Conservation (phyloP, 345 rosid species). For the Populus deltoides region DNA sequence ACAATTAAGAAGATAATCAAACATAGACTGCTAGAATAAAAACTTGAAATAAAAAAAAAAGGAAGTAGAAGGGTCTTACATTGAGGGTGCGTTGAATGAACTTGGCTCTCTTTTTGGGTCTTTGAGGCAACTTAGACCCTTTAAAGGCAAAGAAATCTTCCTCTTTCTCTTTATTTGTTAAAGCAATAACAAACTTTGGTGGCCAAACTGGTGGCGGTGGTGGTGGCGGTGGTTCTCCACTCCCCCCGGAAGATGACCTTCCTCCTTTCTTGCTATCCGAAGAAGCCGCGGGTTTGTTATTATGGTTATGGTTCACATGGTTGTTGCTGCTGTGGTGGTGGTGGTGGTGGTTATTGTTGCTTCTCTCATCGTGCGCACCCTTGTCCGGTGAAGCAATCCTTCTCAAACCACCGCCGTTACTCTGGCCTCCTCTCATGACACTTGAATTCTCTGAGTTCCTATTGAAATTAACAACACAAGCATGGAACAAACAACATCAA, state of each 20-base stretch:
- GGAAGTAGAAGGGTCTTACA: conserved; percentile 35
- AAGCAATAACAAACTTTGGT: conserved; percentile 65
- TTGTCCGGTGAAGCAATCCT: conserved; percentile 50
- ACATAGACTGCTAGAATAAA: background rate
- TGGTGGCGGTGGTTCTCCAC: conserved; percentile 46
- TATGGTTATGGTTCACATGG: conserved; percentile 11
- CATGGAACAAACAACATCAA: background rate
- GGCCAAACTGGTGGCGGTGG: conserved; percentile 53
- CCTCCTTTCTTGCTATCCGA: conserved; percentile 57
- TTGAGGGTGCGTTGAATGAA: conserved; percentile 67
- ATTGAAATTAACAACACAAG: background rate
- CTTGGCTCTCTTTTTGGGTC: conserved; percentile 77
- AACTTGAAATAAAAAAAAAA: background rate
- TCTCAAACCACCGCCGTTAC: conserved; percentile 46
- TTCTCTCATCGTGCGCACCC: conserved; percentile 51
- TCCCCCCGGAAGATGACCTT: conserved; percentile 62
- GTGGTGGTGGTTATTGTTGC: conserved; percentile 13
- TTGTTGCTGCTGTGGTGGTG: background rate
- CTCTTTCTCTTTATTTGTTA: conserved; percentile 78
- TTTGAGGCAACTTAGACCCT: conserved; percentile 71
- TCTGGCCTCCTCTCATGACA: conserved; percentile 67
- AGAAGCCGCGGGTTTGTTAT: conserved; percentile 46
- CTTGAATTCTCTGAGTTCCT: conserved; percentile 60
- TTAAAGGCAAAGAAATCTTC: conserved; percentile 71
- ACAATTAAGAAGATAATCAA: background rate